Base-by-base conservation (phyloP, 2,329 filamentous ascomycete genomes). In the Talaromyces sp. region DNA sequence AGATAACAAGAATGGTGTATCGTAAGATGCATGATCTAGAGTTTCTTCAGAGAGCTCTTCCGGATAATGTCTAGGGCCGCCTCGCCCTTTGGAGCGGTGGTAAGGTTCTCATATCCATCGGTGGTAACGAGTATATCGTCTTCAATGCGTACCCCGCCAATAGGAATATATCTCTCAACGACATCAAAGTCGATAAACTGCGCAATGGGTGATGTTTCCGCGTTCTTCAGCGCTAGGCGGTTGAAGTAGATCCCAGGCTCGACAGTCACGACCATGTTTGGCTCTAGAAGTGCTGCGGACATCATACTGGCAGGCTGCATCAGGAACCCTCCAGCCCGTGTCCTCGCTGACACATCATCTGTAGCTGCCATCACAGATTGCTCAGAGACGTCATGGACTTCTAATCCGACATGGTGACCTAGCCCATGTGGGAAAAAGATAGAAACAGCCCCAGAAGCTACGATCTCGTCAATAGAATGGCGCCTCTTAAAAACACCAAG, bases 401-500 rank as follows among this genome's bases (percentile, higher is more conserved):
- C 78, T 11, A 80, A 70, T 39, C 78, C 78, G 43, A 80, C 76
- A 85, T 93, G 72, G 73, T 87, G 73, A 76, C 92, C 70, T 83
- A 93, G 70, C 4, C 78, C 78, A 62, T 80, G 78, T 3, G 78
- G 78, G 62, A 80, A 79, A 69, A 80, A 80, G 6, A 79, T 71
- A 14, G 70, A 71, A 8, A 75, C 77, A 19, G 72, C 77, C 35
- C 78, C 77, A 1, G 77, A 77, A 22, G 71, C 65, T 48, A 70
- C 70, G 57, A 80, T 74, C 39, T 79, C 77, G 19, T 89, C 85
- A 64, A 85, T 84, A 67, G 86, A 82, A 43, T 80, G 82, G 10
- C 87, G 84, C 73, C 85, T 85, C 4, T 62, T 47, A 45, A 97
- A 79, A 56, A 98, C 89, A 1, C 92, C 92, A 0, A 97, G 82